phyloP scores from a whole-genome alignment of 2,329 filamentous ascomycete species.

The Fusarium longipes region DNA sequence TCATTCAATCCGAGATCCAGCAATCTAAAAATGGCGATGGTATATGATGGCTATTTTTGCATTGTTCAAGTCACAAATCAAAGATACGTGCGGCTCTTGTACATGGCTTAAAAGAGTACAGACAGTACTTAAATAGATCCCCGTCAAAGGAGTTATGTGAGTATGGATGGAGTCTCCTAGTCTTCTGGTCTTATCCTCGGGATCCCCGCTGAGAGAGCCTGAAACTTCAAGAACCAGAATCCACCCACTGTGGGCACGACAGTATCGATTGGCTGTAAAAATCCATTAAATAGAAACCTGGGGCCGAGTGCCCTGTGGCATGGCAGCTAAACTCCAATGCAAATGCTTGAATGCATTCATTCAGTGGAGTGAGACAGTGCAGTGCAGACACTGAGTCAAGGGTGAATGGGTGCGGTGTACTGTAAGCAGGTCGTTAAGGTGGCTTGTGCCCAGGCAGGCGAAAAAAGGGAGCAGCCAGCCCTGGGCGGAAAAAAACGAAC shows the following conservation, averaged over 20 bases:
- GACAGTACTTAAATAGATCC: no score
- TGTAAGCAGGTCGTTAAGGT: background rate
- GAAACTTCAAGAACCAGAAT: background rate
- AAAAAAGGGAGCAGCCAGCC: conserved; percentile 27
- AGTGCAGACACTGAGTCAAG: conserved; percentile 33
- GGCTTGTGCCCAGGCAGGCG: conserved; percentile 25
- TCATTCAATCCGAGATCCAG: background rate
- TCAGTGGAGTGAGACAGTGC: conserved; percentile 22
- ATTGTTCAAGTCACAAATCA: background rate
- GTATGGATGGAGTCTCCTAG: background rate
- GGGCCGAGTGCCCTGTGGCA: conserved; percentile 10
- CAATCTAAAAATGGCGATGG: background rate
- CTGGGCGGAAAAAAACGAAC: conserved; percentile 26
- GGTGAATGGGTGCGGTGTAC: conserved; percentile 23
- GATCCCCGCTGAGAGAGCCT: conserved; percentile 15
- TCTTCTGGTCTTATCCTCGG: conserved; percentile 1
- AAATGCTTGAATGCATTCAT: background rate
- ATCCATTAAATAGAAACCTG: conserved; percentile 1
- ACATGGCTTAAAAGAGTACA: conserved; percentile 12
- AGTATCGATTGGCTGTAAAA: background rate
- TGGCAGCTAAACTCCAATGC: background rate
- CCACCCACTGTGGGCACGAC: conserved; percentile 7
- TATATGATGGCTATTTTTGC: background rate
- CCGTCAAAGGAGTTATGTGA: background rate
- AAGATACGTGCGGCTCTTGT: background rate